Evolutionary conservation across 257 asterid genomes (phyloP).

Genomic region (Gardenia jasminoides): DNA sequence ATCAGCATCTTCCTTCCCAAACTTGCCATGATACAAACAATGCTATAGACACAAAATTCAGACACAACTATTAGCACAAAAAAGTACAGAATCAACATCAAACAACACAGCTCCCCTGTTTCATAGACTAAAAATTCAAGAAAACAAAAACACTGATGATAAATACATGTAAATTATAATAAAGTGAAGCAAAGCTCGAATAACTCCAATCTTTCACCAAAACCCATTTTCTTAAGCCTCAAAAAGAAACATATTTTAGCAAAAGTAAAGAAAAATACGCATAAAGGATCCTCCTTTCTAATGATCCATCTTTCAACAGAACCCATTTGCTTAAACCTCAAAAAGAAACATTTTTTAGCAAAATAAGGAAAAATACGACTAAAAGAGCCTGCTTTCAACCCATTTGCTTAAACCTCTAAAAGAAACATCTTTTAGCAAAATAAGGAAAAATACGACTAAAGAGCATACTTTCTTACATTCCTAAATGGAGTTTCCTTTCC

Average conservation of each 20-base stretch:
- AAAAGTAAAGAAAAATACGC: background rate
- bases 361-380: background rate
- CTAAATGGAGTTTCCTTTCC: background rate
- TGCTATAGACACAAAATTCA: slow-evolving; percentile 35
- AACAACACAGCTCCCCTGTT: background rate
- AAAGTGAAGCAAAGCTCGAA: background rate
- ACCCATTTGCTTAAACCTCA: background rate
- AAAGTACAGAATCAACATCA: slow-evolving; percentile 15
- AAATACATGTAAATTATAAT: slow-evolving; percentile 17
- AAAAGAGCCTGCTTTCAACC: background rate
- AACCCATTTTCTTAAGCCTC: background rate
- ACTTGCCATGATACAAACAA: slow-evolving; percentile 52
- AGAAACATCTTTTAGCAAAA: background rate
- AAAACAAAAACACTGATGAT: slow-evolving; percentile 15
- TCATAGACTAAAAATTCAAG: background rate
- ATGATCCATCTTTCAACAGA: too few relatives aligned
- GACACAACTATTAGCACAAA: slow-evolving; percentile 9
- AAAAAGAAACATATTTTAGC: background rate
- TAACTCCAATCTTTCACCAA: background rate
- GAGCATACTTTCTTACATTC: background rate
- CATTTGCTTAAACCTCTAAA: background rate
- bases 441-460: background rate
- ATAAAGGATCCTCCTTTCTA: background rate
- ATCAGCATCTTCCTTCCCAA: slow-evolving; percentile 75
- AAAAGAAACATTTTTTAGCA: background rate